Conservation (phyloP, 164 flowering plant species). For the Euptelea pleiosperma region DNA sequence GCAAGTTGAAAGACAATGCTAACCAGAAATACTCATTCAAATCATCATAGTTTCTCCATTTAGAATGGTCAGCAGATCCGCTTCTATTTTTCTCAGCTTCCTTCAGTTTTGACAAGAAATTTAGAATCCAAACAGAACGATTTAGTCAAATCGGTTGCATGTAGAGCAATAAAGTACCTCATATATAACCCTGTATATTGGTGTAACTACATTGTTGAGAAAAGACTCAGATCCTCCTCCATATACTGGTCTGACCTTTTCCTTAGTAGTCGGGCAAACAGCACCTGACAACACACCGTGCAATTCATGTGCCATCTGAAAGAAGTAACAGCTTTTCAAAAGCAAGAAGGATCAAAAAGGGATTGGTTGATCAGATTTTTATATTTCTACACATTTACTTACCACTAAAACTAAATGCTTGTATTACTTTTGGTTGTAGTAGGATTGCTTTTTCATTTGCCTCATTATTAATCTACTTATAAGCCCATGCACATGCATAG, state of each 20-base stretch:
- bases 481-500: too few species aligned
- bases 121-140: conserved; percentile 20
- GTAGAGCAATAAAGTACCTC: conserved; percentile 43
- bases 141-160: background rate
- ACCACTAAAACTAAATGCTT: too few species aligned
- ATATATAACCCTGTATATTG: conserved; percentile 69
- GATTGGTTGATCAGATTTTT: too few species aligned
- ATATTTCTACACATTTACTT: too few species aligned
- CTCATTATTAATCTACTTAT: too few species aligned
- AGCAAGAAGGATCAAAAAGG: too few species aligned
- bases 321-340: background rate
- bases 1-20: conserved; percentile 3
- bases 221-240: conserved; percentile 73
- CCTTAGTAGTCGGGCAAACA: conserved; percentile 49
- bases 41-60: conserved; percentile 98
- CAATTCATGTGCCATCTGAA: conserved; percentile 93
- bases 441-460: too few species aligned
- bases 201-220: conserved; percentile 69
- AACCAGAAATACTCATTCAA: conserved; percentile 96
- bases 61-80: conserved; percentile 80
- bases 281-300: conserved; percentile 63
- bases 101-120: conserved; percentile 36
- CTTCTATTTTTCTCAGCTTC: conserved; percentile 72
- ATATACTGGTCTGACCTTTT: conserved; percentile 58
- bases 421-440: too few species aligned